Conservation (phyloP, 164 flowering plant genomes). For the Protea cynaroides region DNA sequence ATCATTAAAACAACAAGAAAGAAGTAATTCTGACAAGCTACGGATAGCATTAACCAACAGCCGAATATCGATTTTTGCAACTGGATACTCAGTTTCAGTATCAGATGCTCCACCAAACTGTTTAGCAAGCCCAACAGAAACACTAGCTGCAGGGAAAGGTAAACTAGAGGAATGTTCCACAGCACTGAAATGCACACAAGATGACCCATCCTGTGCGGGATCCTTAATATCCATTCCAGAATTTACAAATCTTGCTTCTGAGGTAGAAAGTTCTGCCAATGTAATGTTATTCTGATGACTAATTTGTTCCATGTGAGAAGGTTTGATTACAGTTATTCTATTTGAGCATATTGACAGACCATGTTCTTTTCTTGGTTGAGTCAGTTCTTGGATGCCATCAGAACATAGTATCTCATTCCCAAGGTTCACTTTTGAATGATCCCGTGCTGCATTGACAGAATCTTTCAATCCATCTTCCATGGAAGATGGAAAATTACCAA, state of each 20-base stretch:
- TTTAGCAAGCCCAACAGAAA: slow-evolving; percentile 2
- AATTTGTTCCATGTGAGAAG: slow-evolving; percentile 7
- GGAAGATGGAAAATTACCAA: slow-evolving; percentile 5
- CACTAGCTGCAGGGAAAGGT: not conserved
- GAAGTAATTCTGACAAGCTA: slow-evolving; percentile 52
- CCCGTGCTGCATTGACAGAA: slow-evolving; percentile 14
- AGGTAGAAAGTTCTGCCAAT: slow-evolving; percentile 4
- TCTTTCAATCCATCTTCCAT: slow-evolving; percentile 7
- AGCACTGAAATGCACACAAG: not conserved
- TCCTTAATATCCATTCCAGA: not conserved
- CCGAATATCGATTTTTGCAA: slow-evolving; percentile 25
- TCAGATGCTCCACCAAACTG: slow-evolving; percentile 7
- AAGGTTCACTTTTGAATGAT: slow-evolving; percentile 7
- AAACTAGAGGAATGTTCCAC: not conserved
- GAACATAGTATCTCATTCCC: slow-evolving; percentile 13
- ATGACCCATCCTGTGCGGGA: slow-evolving; percentile 11
- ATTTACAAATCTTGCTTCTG: slow-evolving; percentile 5
- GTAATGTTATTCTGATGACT: slow-evolving; percentile 10
- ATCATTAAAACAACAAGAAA: slow-evolving; percentile 27
- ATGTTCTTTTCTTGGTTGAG: slow-evolving; percentile 8
- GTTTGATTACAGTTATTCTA: slow-evolving; percentile 7
- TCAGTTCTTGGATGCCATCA: slow-evolving; percentile 9
- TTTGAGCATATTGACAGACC: not conserved
- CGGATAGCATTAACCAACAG: slow-evolving; percentile 36
- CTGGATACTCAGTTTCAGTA: slow-evolving; percentile 2